A percentile compares a stretch with the other conserved stretches of the same genome.
Conservation (phyloP, 2,329 filamentous ascomycete species). For the Bipolaris zeicola region DNA sequence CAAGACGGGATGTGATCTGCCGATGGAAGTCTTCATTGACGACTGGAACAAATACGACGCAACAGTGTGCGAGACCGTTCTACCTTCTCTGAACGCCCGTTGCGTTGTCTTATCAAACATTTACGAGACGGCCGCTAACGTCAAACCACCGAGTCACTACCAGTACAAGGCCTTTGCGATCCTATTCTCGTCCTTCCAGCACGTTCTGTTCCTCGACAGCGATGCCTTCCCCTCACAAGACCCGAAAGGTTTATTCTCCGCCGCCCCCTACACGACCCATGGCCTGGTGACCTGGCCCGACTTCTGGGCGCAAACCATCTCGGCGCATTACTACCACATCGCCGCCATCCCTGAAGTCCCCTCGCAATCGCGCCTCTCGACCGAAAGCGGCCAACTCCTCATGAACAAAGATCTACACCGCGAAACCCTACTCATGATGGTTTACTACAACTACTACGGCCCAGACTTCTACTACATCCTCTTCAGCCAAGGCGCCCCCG, state of each 20-base stretch:
- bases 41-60: slow-evolving; percentile 46
- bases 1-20: slow-evolving; percentile 56
- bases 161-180: slow-evolving; percentile 64
- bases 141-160: slow-evolving; percentile 42
- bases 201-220: slow-evolving; percentile 64
- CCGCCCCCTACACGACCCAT: slow-evolving; percentile 57
- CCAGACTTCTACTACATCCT: slow-evolving; percentile 59
- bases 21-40: slow-evolving; percentile 54
- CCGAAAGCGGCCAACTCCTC: slow-evolving; percentile 58
- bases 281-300: slow-evolving; percentile 65
- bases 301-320: slow-evolving; percentile 55
- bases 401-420: slow-evolving; percentile 57
- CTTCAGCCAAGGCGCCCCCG: slow-evolving; percentile 52
- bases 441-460: slow-evolving; percentile 63
- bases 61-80: slow-evolving; percentile 46
- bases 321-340: slow-evolving; percentile 55
- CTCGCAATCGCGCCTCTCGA: slow-evolving; percentile 43
- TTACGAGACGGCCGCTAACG: slow-evolving; percentile 17
- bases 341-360: slow-evolving; percentile 43
- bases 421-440: slow-evolving; percentile 55
- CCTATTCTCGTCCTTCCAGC: slow-evolving; percentile 64
- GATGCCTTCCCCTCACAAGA: slow-evolving; percentile 60
- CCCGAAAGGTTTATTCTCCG: slow-evolving; percentile 55
- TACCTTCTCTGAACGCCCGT: slow-evolving; percentile 48
- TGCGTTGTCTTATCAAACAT: slow-evolving; percentile 45